Evolutionary conservation across 768 basidiomycete species (phyloP), one percentile per base, ranked within the genome.

Genomic region (Punctularia strigosozonata): DNA sequence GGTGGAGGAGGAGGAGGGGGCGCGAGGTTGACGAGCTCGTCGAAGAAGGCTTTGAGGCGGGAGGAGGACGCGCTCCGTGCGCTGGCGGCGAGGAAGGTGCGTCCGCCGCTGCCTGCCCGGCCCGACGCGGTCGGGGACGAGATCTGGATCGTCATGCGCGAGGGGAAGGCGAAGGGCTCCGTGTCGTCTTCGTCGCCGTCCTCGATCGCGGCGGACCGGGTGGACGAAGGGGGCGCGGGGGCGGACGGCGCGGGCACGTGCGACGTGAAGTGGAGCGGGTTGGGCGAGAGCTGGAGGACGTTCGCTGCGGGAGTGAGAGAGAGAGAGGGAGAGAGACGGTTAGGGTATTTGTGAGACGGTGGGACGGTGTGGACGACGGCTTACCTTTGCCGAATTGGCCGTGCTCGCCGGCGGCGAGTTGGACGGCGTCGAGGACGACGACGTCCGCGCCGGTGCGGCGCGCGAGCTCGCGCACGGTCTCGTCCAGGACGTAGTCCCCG

Each of bases 391-490:
- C 89, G 55, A 88, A 88, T 15, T 70, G 65, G 3, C 90, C 90
- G 66, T 78, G 83, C 56, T 87, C 80, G n/a, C 89, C 87, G 3
- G 88, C 80, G 24, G 84, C 88, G 15, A 94, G 64, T 43, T 91
- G 84, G 6, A 80, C 76, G 3, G 81, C 65, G 61, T 97, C 91
- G 36, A 97, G 53, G 12, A 90, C 73, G 6, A 92, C 66, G 8
- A 95, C 78, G 45, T 95, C 92, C 15, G 88, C 73, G 20, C 71
- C 75, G 2, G 79, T 75, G 38, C 71, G 69, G 35, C 71, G 68
- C 4, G 86, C 88, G 45, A 92, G 60, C 53, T 87, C 83, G 26
- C 70, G 66, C 8, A 94, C 77, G 3, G 88, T 84, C 15, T 76
- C 73, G 51, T 84, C 81, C 17, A 91, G 67, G 18, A 91, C 69